phyloP scores from a whole-genome alignment of 2,329 filamentous ascomycete species.

The Dendrostoma leiphaemia region DNA sequence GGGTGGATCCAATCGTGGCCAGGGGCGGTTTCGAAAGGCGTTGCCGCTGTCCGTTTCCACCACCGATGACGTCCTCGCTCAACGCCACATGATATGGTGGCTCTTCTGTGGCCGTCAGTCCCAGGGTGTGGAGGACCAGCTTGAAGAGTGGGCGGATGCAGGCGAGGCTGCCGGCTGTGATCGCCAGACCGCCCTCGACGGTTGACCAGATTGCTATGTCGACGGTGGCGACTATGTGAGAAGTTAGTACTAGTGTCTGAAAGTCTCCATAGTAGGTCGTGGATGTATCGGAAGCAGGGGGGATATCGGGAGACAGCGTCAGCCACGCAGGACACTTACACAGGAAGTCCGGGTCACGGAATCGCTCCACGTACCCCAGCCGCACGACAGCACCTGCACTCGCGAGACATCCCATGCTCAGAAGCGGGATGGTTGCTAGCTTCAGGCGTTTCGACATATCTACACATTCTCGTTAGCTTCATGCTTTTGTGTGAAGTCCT shows the following conservation, averaged over 20 bases:
- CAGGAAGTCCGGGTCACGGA: slow-evolving; percentile 41
- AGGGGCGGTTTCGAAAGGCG: too few relatives aligned
- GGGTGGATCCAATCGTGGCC: too few relatives aligned
- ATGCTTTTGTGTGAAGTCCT: too few relatives aligned
- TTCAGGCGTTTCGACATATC: slow-evolving; percentile 53
- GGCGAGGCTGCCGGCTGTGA: slow-evolving; percentile 46
- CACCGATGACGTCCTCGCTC: too few relatives aligned
- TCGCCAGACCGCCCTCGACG: slow-evolving; percentile 44
- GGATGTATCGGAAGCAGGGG: too few relatives aligned
- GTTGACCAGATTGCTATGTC: slow-evolving; percentile 49
- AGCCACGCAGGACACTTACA: too few relatives aligned
- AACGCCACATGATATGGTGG: too few relatives aligned
- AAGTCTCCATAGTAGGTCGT: too few relatives aligned
- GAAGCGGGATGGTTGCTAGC: slow-evolving; percentile 47
- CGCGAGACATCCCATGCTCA: slow-evolving; percentile 56
- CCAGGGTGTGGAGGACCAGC: slow-evolving; percentile 30
- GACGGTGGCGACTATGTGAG: slow-evolving; percentile 38
- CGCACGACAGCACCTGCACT: slow-evolving; percentile 42
- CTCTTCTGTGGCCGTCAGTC: slow-evolving; percentile 8
- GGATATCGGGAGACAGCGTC: too few relatives aligned
- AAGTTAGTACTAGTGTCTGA: too few relatives aligned
- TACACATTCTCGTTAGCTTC: too few relatives aligned
- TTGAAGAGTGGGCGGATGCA: slow-evolving; percentile 45
- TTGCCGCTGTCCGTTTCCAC: too few relatives aligned
- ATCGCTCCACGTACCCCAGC: slow-evolving; percentile 35